These are phyloP conservation scores for Pseudoscleropodium purum DNA, from an alignment of 225 moss, liverwort and hornwort species.

Conservation along the genomic window DNA sequence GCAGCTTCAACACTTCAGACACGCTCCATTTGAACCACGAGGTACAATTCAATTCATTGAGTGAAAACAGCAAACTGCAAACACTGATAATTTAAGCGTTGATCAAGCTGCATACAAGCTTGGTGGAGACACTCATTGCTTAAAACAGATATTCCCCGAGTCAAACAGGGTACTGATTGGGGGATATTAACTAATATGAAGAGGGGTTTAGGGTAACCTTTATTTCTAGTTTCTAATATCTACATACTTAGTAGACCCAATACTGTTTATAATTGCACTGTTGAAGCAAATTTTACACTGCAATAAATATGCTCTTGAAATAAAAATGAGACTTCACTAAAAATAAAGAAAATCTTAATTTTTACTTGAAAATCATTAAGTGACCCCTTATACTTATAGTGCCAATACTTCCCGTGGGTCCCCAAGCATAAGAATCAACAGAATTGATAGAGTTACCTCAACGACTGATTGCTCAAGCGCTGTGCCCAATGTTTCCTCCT, in stretches of 20 bases:
- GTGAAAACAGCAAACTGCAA: neutral
- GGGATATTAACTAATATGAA: neutral
- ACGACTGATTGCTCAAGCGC: slow-evolving; percentile 54
- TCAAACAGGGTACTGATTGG: neutral
- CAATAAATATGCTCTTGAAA: neutral
- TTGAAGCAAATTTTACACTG: neutral
- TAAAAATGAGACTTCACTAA: neutral
- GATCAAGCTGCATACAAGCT: neutral
- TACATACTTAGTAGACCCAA: neutral
- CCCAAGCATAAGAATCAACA: neutral
- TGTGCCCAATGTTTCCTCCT: slow-evolving; percentile 38
- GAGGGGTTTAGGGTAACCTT: neutral
- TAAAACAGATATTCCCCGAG: neutral
- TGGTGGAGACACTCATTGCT: neutral
- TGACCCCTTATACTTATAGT: neutral
- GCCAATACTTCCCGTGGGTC: neutral
- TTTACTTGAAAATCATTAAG: neutral
- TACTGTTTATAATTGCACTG: neutral
- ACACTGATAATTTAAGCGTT: neutral
- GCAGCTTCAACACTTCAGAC: neutral
- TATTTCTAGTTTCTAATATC: neutral
- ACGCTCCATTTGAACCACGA: neutral
- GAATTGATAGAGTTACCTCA: slow-evolving; percentile 17
- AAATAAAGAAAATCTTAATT: neutral
- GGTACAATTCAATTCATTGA: neutral